Evolutionary conservation across 768 basidiomycete genomes (phyloP).

Genomic region (Psilocybe cubensis): DNA sequence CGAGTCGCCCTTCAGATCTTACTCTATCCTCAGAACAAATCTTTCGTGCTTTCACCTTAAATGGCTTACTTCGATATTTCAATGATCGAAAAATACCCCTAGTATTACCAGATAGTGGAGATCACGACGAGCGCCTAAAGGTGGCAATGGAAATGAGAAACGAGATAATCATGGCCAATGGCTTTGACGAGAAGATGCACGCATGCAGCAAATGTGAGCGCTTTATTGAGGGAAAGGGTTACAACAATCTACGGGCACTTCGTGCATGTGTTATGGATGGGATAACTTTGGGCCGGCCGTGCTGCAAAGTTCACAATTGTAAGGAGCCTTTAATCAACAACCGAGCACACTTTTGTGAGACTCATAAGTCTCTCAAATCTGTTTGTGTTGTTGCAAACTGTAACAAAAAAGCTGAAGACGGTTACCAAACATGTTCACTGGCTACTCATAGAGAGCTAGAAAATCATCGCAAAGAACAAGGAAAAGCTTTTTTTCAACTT

Average conservation of each 20-base stretch:
- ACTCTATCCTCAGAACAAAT: conserved; percentile 13
- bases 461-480: conserved; percentile 4
- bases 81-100: conserved; percentile 1
- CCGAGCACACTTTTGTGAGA: conserved; percentile 11
- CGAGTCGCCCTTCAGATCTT: not conserved
- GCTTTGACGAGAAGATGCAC: conserved; percentile 12
- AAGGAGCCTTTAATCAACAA: conserved; percentile 10
- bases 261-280: conserved; percentile 9
- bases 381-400: conserved; percentile 10
- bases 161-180: conserved; percentile 5
- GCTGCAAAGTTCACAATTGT: conserved; percentile 16
- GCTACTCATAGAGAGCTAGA: not conserved
- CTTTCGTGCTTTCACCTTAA: conserved; percentile 14
- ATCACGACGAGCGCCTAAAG: conserved; percentile 14
- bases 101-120: conserved; percentile 11
- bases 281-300: conserved; percentile 14
- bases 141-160: conserved; percentile 14
- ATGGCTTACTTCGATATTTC: conserved; percentile 11
- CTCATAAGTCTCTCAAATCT: not conserved
- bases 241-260: not conserved
- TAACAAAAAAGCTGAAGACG: not conserved
- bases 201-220: conserved; percentile 15
- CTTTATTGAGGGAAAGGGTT: not conserved
- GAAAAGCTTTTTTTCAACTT: conserved; percentile 10
- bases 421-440: not conserved